Evolutionary conservation across 1,284 basidiomycete genomes (phyloP).

Genomic region (Apiotrichum akiyoshidainum): DNA sequence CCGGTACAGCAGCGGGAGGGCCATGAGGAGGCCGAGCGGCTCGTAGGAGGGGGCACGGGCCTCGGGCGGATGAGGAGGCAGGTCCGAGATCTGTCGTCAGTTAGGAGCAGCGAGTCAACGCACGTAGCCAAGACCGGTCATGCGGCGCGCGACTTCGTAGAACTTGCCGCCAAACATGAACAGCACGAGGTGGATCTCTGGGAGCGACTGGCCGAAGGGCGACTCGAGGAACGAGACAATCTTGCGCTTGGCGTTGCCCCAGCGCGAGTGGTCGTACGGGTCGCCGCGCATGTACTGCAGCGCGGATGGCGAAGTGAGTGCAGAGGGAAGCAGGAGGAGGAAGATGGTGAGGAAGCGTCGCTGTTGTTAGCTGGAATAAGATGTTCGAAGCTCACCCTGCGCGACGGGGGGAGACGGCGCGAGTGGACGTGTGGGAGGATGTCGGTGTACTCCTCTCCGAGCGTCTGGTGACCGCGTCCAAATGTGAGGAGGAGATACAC

Average conservation of each 20-base stretch:
- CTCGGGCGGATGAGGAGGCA: constrained; percentile 63
- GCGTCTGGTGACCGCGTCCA: constrained; percentile 74
- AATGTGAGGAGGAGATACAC: constrained; percentile 73
- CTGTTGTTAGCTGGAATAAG: constrained; percentile 21
- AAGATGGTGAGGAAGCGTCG: constrained; percentile 62
- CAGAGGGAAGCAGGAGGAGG: constrained; percentile 61
- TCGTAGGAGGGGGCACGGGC: constrained; percentile 76
- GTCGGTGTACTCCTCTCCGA: constrained; percentile 89
- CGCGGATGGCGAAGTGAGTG: constrained; percentile 48
- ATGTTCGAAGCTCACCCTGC: constrained; percentile 18
- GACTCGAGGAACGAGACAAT: constrained; percentile 34
- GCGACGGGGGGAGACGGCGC: constrained; percentile 20
- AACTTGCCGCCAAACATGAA: constrained; percentile 79
- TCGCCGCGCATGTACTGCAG: constrained; percentile 52
- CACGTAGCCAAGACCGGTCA: constrained; percentile 71
- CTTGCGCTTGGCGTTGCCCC: constrained; percentile 12
- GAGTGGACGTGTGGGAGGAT: constrained; percentile 65
- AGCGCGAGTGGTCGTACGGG: constrained; percentile 9
- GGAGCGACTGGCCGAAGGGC: constrained; percentile 35
- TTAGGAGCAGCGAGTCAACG: constrained; percentile 32
- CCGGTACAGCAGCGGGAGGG: constrained; percentile 66
- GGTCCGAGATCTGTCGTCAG: constrained; percentile 62
- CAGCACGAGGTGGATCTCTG: constrained; percentile 71
- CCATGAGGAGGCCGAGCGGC: constrained; percentile 71
- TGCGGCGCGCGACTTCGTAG: constrained; percentile 69